Conservation (phyloP, 2,329 filamentous ascomycete genomes). For the Fusarium cyanostomum region DNA sequence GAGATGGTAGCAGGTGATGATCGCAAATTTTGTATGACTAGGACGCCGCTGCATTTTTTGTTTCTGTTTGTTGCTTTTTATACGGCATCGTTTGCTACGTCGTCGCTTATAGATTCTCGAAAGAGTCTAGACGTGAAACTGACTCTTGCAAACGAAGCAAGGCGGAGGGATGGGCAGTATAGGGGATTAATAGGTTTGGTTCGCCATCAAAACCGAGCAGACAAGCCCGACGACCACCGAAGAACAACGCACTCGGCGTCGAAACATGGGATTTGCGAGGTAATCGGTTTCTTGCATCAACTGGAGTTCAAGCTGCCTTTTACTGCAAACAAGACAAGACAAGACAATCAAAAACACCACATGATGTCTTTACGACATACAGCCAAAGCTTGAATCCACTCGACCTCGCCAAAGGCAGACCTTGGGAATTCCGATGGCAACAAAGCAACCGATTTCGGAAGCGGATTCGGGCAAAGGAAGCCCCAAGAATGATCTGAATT, state of each 20-base stretch:
- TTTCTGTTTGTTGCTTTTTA: conserved; percentile 32
- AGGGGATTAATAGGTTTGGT: conserved; percentile 43
- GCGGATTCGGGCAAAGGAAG: conserved; percentile 38
- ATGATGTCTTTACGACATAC: conserved; percentile 39
- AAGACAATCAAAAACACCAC: conserved; percentile 27
- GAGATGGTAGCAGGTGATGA: conserved; percentile 33
- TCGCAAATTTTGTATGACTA: conserved; percentile 47
- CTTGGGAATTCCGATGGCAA: conserved; percentile 38
- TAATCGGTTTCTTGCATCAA: conserved; percentile 39
- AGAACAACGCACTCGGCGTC: conserved; percentile 30
- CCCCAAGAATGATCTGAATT: conserved; percentile 41
- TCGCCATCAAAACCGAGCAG: conserved; percentile 39
- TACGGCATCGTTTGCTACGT: conserved; percentile 21
- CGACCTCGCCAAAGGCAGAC: conserved; percentile 45
- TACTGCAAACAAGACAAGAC: conserved; percentile 33
- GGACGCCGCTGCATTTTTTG: conserved; percentile 38
- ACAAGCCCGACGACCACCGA: conserved; percentile 31
- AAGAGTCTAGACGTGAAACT: conserved; percentile 4
- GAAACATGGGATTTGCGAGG: conserved; percentile 29
- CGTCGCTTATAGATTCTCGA: conserved; percentile 8
- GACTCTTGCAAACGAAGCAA: conserved; percentile 16
- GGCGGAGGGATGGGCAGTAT: conserved; percentile 11
- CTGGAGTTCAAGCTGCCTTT: conserved; percentile 44
- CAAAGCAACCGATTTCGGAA: conserved; percentile 39
- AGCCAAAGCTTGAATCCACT: conserved; percentile 45